A percentile compares a stretch with the other conserved stretches of the same genome.
Conservation (phyloP, 495 filamentous ascomycete species). For the Aspergillus carlsbadensis region DNA sequence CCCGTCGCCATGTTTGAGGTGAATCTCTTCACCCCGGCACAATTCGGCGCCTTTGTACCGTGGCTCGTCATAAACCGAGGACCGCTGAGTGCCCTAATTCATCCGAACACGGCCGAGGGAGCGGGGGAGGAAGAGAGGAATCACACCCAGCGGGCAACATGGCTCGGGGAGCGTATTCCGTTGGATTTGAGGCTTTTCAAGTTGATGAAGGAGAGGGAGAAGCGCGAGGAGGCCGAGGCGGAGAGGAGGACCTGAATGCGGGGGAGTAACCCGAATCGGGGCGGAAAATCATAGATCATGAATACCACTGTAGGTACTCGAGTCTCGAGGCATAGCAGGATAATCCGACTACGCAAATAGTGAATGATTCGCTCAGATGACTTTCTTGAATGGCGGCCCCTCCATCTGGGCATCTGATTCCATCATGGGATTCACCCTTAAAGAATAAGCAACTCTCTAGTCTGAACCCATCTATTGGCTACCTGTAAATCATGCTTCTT, state of each 20-base stretch:
- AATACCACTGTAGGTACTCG: not conserved
- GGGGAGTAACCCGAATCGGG: not conserved
- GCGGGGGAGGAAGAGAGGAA: slow-evolving; percentile 57
- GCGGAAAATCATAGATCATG: not conserved
- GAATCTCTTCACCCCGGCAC: slow-evolving; percentile 77
- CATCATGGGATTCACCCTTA: no score
- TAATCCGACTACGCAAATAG: not conserved
- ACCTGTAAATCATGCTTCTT: no score
- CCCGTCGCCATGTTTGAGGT: slow-evolving; percentile 89
- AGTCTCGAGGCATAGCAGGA: not conserved
- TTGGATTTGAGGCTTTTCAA: slow-evolving; percentile 66
- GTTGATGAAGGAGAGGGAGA: slow-evolving; percentile 32
- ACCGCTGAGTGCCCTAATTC: slow-evolving; percentile 74
- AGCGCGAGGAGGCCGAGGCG: slow-evolving; percentile 19
- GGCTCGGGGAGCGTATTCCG: slow-evolving; percentile 75
- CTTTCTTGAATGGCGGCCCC: not conserved
- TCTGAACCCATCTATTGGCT: no score
- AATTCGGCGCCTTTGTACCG: slow-evolving; percentile 83
- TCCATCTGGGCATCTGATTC: no score
- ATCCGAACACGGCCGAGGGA: slow-evolving; percentile 68
- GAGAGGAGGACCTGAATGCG: slow-evolving; percentile 6
- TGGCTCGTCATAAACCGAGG: slow-evolving; percentile 86
- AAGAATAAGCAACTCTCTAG: no score
- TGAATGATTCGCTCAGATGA: slow-evolving; percentile 1
- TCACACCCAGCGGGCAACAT: slow-evolving; percentile 78